These are phyloP conservation scores for Metarhizium rileyi DNA, from an alignment of 2,329 filamentous ascomycete species.

Conservation along the genomic window DNA sequence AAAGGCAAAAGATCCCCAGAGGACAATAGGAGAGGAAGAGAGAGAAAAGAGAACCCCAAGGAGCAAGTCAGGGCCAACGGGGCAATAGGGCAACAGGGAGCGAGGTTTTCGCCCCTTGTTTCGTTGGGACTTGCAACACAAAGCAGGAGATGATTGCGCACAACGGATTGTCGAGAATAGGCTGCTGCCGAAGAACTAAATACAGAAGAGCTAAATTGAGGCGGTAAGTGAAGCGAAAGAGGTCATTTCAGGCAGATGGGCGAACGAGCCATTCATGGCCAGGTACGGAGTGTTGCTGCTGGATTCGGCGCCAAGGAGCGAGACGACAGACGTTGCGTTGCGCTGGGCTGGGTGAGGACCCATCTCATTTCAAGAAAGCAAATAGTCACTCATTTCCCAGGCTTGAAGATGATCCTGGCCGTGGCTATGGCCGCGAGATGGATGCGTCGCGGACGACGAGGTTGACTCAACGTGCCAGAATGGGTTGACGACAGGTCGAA, in stretches of 20 bases:
- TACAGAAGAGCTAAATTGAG: too few relatives aligned
- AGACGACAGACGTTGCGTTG: not conserved
- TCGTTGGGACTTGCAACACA: not conserved
- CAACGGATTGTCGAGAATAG: too few relatives aligned
- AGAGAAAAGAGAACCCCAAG: too few relatives aligned
- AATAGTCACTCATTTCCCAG: constrained; percentile 1
- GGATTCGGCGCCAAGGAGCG: not conserved
- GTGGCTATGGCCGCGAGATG: not conserved
- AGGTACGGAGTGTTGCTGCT: too few relatives aligned
- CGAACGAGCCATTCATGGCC: not conserved
- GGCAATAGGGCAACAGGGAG: not conserved
- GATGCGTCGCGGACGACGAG: not conserved
- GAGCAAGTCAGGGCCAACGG: not conserved
- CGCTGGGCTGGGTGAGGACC: too few relatives aligned
- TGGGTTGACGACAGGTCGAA: too few relatives aligned
- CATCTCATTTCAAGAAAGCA: constrained; percentile 2
- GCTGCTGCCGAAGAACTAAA: too few relatives aligned
- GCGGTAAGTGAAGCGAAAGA: not conserved
- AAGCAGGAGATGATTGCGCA: not conserved
- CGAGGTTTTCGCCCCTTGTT: not conserved
- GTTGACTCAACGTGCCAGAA: too few relatives aligned
- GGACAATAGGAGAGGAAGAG: not conserved
- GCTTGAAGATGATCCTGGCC: not conserved
- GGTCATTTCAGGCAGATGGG: not conserved
- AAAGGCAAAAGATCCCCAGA: constrained; percentile 9